phyloP scores from a whole-genome alignment of 1,284 basidiomycete genomes.

The Pseudozyma hubeiensis region DNA sequence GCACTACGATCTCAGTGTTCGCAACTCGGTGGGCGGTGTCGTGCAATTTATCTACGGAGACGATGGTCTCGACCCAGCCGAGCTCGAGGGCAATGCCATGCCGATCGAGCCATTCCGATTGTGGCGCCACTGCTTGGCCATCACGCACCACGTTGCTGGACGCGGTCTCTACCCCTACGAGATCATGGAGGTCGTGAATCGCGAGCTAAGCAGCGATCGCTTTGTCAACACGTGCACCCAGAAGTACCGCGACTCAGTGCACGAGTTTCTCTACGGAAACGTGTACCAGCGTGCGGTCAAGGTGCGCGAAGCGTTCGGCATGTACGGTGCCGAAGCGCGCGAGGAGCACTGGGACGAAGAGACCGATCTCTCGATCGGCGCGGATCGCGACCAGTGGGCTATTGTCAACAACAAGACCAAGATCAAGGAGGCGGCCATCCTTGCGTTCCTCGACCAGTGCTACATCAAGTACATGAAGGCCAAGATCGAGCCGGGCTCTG shows the following conservation, averaged over 20 bases:
- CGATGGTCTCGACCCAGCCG: constrained; percentile 96
- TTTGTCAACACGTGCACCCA: constrained; percentile 76
- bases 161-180: constrained; percentile 85
- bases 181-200: constrained; percentile 80
- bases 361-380: constrained; percentile 82
- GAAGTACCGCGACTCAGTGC: constrained; percentile 82
- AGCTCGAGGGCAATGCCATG: constrained; percentile 87
- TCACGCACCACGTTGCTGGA: constrained; percentile 70
- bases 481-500: constrained; percentile 71
- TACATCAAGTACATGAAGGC: constrained; percentile 75
- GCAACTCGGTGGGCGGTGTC: constrained; percentile 94
- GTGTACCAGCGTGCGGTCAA: constrained; percentile 79
- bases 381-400: constrained; percentile 73
- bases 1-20: constrained; percentile 95
- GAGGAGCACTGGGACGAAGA: constrained; percentile 82
- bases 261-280: constrained; percentile 78
- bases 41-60: constrained; percentile 98
- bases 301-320: constrained; percentile 80
- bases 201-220: constrained; percentile 72
- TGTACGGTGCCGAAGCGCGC: constrained; percentile 84
- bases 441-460: constrained; percentile 84
- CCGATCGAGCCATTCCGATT: constrained; percentile 79
- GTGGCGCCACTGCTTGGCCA: constrained; percentile 87
- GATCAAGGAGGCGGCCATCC: constrained; percentile 85
- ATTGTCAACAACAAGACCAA: constrained; percentile 90